Percentiles rank a stretch among this genome's conserved stretches.
phyloP scores from a whole-genome alignment of 331 rosid genomes.

The Prunus yedoensis region DNA sequence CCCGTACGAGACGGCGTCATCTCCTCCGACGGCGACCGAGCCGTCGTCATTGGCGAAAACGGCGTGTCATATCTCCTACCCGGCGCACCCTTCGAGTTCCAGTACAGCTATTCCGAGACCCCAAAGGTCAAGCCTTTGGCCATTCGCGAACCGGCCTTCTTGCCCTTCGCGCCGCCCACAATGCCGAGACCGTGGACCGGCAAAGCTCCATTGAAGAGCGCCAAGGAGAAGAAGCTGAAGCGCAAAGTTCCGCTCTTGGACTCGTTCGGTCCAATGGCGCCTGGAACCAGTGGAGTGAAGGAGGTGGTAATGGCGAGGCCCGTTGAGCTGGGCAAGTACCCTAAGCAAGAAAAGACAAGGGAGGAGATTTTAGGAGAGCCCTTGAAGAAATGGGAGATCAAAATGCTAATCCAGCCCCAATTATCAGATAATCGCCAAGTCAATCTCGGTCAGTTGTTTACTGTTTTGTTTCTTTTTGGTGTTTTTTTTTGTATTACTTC shows the following conservation, averaged over 20 bases:
- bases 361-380: constrained; percentile 89
- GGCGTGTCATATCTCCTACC: constrained; percentile 88
- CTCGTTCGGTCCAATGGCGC: constrained; percentile 55
- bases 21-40: constrained; percentile 67
- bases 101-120: constrained; percentile 87
- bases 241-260: constrained; percentile 59
- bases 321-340: constrained; percentile 51
- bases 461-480: not conserved
- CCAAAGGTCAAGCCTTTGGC: constrained; percentile 88
- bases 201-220: constrained; percentile 86
- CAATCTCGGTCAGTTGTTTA: constrained; percentile 67
- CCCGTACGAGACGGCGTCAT: constrained; percentile 53
- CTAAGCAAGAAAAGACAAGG: constrained; percentile 51
- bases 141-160: constrained; percentile 86
- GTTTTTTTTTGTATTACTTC: not conserved
- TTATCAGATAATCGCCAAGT: constrained; percentile 75
- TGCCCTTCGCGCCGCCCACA: constrained; percentile 83
- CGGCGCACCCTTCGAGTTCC: constrained; percentile 93
- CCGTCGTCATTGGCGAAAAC: constrained; percentile 76
- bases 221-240: constrained; percentile 59
- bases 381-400: constrained; percentile 71
- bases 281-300: constrained; percentile 53
- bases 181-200: constrained; percentile 99
- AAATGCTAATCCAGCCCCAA: constrained; percentile 63
- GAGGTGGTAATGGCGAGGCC: constrained; percentile 68